Evolutionary conservation across 257 asterid genomes (phyloP).

Genomic region (Solanum chmielewskii): DNA sequence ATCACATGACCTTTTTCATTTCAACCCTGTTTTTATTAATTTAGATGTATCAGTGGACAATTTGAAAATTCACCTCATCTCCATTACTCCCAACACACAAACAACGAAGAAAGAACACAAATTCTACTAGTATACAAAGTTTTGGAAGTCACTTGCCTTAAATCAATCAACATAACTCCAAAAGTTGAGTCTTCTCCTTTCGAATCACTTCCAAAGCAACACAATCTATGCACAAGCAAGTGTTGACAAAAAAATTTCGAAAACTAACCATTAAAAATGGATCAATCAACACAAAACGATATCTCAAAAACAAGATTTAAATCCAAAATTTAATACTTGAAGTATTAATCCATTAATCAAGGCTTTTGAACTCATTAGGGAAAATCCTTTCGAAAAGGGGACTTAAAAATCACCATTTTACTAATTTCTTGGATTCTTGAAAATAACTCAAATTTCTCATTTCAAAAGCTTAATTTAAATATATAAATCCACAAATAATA

Average conservation of each 20-base stretch:
- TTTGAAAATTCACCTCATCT: background rate
- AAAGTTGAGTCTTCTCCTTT: background rate
- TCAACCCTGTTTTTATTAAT: background rate
- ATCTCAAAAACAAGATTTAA: no score
- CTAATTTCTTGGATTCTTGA: background rate
- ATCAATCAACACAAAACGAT: background rate
- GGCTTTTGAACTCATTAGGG: background rate
- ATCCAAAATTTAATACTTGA: background rate
- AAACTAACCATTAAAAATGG: no score
- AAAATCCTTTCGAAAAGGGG: background rate
- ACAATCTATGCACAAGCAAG: background rate
- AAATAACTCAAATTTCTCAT: background rate
- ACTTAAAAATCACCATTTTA: background rate
- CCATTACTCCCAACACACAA: background rate
- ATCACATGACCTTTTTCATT: background rate
- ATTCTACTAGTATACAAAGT: background rate
- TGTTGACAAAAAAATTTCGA: no score
- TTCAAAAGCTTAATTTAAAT: background rate
- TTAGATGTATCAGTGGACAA: background rate
- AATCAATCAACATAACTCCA: background rate
- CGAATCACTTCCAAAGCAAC: background rate
- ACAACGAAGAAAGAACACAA: background rate
- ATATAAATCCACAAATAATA: background rate
- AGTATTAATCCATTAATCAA: background rate
- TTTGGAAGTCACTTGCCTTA: background rate